These are phyloP conservation scores for Calendula officinalis DNA, from an alignment of 129 eudicot genomes.

Conservation along the genomic window DNA sequence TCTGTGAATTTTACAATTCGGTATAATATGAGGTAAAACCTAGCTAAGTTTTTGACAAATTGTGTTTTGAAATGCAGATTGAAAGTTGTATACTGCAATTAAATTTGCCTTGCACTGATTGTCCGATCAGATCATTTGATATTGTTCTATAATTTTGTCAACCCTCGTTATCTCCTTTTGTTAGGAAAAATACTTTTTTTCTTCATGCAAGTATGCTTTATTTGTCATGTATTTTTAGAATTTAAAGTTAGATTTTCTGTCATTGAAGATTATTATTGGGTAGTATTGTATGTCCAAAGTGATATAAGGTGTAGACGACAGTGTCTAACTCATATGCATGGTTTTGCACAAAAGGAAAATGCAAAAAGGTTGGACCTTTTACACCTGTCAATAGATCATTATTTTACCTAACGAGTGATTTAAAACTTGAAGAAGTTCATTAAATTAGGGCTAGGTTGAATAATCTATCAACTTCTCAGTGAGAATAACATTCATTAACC, in stretches of 20 bases:
- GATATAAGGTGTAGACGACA: background rate
- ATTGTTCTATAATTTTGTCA: background rate
- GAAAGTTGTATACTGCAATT: constrained; percentile 6
- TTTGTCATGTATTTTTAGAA: too few relatives aligned
- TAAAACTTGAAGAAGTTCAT: background rate
- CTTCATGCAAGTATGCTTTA: too few relatives aligned
- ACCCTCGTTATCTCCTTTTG: background rate
- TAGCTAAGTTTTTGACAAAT: background rate
- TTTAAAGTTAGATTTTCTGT: too few relatives aligned
- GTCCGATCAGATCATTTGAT: background rate
- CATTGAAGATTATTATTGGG: too few relatives aligned
- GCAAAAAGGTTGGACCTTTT: background rate
- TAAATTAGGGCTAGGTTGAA: too few relatives aligned
- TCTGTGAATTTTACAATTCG: background rate
- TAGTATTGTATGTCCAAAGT: too few relatives aligned
- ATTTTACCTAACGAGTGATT: background rate
- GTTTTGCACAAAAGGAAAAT: background rate
- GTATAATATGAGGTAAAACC: constrained; percentile 11
- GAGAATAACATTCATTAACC: background rate
- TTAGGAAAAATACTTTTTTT: background rate
- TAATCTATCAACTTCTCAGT: too few relatives aligned
- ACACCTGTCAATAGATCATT: too few relatives aligned
- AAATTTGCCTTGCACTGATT: background rate
- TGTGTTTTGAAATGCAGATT: constrained; percentile 4
- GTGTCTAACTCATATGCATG: background rate